Evolutionary conservation across 768 basidiomycete genomes (phyloP), one percentile per base, ranked within the genome.

Genomic region (Boletus edulis): DNA sequence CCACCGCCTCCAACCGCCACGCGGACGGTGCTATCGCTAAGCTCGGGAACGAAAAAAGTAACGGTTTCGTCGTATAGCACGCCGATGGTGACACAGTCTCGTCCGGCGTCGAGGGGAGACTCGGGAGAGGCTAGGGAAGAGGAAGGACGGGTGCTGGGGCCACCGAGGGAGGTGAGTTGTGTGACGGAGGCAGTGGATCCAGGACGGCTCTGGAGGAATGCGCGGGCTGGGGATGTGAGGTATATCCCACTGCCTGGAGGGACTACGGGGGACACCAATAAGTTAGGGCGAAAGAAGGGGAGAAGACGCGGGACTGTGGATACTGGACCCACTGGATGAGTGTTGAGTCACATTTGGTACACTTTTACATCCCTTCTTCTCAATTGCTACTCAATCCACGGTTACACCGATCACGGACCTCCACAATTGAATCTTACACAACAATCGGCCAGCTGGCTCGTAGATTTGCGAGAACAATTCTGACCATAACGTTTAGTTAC

Each of bases 1-100:
- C 45, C 67, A 3, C 42, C 58, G n/a, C 67, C 75, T 1, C 61
- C 61, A 12, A 66, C 75, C 15, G 72, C 78, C 46, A 75, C 78
- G 1, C 83, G 82, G 56, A 85, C 81, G 63, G 82, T 87, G 11
- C 59, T 88, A 22, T 86, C 87, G 10, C 61, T 89, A 35, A 79
- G 79, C 52, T 71, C 75, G 11, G 77, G 77, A 54, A 80, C 76
- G 27, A 80, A 79, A 45, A 78, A 73, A 53, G 77, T 83, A 20
- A 77, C 70, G 2, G 73, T 88, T 6, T 77, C 83, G 3, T 81
- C 85, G 1, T 85, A 80, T 60, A 75, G 59, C 27, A 65, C 67
- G 2, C 72, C 76, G 7, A 64, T 62, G 4, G 70, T 73, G 7
- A 56, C 67, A 3, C 44, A 59, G 7, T 70, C 75, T 17, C 70